A percentile compares a stretch with the other conserved stretches of the same genome.
Conservation (phyloP, 2,329 filamentous ascomycete genomes). For the Aspergillus neoniger region DNA sequence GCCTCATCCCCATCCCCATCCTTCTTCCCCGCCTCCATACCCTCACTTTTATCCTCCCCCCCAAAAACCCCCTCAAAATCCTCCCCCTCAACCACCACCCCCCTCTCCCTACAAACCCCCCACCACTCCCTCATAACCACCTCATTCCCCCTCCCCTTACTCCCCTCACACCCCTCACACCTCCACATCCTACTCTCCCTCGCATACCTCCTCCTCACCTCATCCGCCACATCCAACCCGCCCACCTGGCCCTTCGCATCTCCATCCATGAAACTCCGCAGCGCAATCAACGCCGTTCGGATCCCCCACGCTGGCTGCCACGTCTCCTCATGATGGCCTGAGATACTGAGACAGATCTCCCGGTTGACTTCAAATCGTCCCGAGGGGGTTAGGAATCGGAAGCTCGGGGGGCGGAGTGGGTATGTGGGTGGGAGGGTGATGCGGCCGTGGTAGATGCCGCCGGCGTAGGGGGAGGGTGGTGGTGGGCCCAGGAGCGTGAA, state of each 20-base stretch:
- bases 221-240: conserved; percentile 74
- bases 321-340: conserved; percentile 93
- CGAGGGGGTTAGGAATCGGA: conserved; percentile 89
- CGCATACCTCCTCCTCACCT: conserved; percentile 69
- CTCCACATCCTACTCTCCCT: conserved; percentile 64
- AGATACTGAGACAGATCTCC: conserved; percentile 93
- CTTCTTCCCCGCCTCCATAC: conserved; percentile 11
- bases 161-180: conserved; percentile 66
- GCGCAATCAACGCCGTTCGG: conserved; percentile 76
- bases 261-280: conserved; percentile 91
- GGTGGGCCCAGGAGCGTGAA: conserved; percentile 94
- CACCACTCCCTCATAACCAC: conserved; percentile 71
- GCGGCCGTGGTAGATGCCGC: conserved; percentile 90
- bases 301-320: conserved; percentile 99
- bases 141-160: conserved; percentile 66
- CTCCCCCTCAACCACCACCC: conserved; percentile 38
- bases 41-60: conserved; percentile 25
- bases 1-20: background rate
- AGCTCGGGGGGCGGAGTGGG: conserved; percentile 88
- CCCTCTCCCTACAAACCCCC: conserved; percentile 50
- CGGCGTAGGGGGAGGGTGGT: conserved; percentile 70
- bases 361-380: conserved; percentile 95
- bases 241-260: conserved; percentile 86
- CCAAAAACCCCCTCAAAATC: conserved; percentile 26
- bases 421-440: conserved; percentile 89